Percentiles rank a stretch among this genome's conserved stretches.
Conservation (phyloP, 2,329 filamentous ascomycete genomes). For the Pyrenophora tritici-repentis region DNA sequence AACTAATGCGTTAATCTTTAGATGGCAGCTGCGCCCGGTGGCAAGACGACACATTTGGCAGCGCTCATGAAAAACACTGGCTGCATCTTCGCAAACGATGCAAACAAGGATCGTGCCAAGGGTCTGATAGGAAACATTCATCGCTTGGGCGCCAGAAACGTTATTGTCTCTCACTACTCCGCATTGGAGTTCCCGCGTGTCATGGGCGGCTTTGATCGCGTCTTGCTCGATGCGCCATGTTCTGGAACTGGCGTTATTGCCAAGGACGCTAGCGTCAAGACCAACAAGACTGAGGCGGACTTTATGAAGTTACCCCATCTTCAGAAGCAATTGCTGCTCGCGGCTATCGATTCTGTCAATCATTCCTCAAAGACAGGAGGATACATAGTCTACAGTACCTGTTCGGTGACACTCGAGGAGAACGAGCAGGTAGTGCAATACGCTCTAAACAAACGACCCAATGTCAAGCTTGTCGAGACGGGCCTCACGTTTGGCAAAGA, state of each 20-base stretch:
- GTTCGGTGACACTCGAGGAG: conserved; percentile 91
- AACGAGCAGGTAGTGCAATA: conserved; percentile 95
- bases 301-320: conserved; percentile 92
- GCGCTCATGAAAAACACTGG: conserved; percentile 98
- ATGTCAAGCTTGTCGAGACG: conserved; percentile 90
- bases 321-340: conserved; percentile 90
- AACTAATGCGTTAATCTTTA: neutral
- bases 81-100: conserved; percentile 94
- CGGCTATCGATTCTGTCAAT: conserved; percentile 93
- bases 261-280: conserved; percentile 91
- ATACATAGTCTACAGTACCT: conserved; percentile 96
- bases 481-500: conserved; percentile 88
- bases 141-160: conserved; percentile 89
- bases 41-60: conserved; percentile 96
- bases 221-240: conserved; percentile 92
- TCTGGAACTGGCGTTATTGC: conserved; percentile 97
- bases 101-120: conserved; percentile 89
- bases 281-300: conserved; percentile 91
- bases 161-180: conserved; percentile 93
- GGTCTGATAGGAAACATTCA: conserved; percentile 96
- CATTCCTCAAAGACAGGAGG: conserved; percentile 90
- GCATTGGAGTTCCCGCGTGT: conserved; percentile 92
- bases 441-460: conserved; percentile 85
- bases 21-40: conserved; percentile 76
- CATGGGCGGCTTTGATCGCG: conserved; percentile 93